These are phyloP conservation scores for Verruconis gallopava DNA, from an alignment of 2,329 filamentous ascomycete species.

Conservation along the genomic window DNA sequence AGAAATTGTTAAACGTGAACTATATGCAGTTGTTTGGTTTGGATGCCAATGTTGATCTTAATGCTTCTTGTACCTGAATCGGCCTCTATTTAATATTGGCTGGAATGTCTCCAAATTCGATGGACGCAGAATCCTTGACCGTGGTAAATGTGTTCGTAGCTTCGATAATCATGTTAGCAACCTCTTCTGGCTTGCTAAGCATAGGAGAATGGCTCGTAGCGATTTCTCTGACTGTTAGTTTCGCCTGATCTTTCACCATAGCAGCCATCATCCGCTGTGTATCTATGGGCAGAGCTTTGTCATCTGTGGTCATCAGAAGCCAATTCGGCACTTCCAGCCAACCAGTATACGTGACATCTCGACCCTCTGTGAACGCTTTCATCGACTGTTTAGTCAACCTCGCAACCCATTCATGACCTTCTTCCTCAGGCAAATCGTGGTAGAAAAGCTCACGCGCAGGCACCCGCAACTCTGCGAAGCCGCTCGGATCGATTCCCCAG, in stretches of 20 bases:
- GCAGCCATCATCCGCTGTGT: conserved; percentile 5
- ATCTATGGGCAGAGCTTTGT: conserved; percentile 1
- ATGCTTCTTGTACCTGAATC: no score
- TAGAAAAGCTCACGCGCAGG: conserved; percentile 34
- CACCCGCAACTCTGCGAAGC: conserved; percentile 28
- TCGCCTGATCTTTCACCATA: neutral
- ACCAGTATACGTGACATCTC: conserved; percentile 4
- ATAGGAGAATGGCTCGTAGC: conserved; percentile 5
- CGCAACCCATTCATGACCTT: conserved; percentile 30
- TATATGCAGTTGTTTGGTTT: no score
- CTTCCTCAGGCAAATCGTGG: conserved; percentile 34
- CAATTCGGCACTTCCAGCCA: conserved; percentile 7
- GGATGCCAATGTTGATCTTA: no score
- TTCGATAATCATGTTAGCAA: conserved; percentile 16
- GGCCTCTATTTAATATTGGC: no score
- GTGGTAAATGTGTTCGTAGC: neutral
- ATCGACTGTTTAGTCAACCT: conserved; percentile 31
- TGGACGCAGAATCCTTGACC: no score
- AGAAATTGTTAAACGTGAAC: no score
- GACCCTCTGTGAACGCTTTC: conserved; percentile 26
- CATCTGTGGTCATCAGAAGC: conserved; percentile 2
- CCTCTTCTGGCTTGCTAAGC: conserved; percentile 6
- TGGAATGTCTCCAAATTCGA: no score
- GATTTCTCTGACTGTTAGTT: neutral
- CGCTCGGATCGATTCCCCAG: conserved; percentile 30